Evolutionary conservation across 1,284 basidiomycete species (phyloP), one percentile per base, ranked within the genome.

Genomic region (Boletus albobrunnescens): DNA sequence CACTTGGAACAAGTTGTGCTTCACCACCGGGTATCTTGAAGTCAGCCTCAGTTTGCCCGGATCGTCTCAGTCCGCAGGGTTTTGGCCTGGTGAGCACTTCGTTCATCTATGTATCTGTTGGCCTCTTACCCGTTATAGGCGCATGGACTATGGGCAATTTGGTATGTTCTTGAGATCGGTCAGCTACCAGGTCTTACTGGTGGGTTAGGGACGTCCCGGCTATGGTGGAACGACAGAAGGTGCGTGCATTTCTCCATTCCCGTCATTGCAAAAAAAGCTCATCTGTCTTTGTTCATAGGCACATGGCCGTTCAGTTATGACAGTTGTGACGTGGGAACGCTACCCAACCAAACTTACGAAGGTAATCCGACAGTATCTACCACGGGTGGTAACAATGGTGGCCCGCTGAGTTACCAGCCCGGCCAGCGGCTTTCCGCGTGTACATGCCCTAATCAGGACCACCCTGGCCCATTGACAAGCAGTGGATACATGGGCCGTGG

Each of bases 1-100:
- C 50, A 73, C 80, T 6, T 95, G 93, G 93, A 95, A 94, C 69
- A 90, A 93, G 65, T 70, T 97, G 52, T 96, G 94, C 70, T 97
- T 95, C 68, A 95, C 87, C 3, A 91, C 90, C 0, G 94, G 93
- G 1, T 93, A 93, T 63, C 75, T 97, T 47, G 91, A 94, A 64
- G 80, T 85, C 14, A 76, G 77, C 13, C 66, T 94, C 17, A 90
- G 85, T 58, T 70, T 96, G 54, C 93, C 93, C n/a, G 93, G 93
- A 2, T 71, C 70, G 16, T 73, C 77, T 4, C 60, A 70, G 36
- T 74, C 82, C 4, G 78, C 85, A n/a, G 93, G 93, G 11, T 75
- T 86, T 60, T 87, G 84, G 84, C 84, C 84, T 55, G 81, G 79
- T 70, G 65, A 61, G 64, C 58, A 2, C 23, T 4, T 38, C n/a